Conservation (phyloP, 257 asterid species). For the Nicotiana noctiflora region DNA sequence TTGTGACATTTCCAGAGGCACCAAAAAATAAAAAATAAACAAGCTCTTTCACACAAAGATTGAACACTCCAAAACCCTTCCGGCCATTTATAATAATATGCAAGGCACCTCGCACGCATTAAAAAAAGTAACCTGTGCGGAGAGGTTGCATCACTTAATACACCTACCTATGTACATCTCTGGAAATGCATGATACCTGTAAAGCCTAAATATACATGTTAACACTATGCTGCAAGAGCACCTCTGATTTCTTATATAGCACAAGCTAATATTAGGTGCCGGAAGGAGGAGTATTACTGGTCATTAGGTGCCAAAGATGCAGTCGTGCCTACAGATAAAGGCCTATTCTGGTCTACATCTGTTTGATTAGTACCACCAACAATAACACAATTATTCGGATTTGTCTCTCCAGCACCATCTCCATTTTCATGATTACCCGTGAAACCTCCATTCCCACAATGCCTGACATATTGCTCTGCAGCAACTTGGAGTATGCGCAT, state of each 20-base stretch:
- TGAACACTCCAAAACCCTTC: neutral
- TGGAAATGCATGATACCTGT: conserved; percentile 18
- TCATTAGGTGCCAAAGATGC: conserved; percentile 10
- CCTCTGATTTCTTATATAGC: neutral
- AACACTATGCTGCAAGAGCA: neutral
- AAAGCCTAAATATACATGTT: conserved; percentile 16
- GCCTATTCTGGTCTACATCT: conserved; percentile 2
- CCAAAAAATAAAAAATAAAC: neutral
- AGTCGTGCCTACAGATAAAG: conserved; percentile 3
- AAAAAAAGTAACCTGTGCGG: neutral
- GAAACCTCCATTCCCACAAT: conserved; percentile 24
- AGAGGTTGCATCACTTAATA: neutral
- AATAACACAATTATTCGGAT: conserved; percentile 5
- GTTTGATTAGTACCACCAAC: conserved; percentile 1
- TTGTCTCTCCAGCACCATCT: conserved; percentile 24
- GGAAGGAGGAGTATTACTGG: neutral
- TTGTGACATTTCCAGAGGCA: neutral
- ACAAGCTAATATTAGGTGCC: neutral
- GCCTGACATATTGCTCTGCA: conserved; percentile 27
- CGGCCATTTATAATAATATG: neutral
- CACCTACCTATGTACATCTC: conserved; percentile 26
- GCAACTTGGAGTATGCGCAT: conserved; percentile 13
- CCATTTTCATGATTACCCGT: conserved; percentile 21
- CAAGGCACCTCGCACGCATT: neutral
- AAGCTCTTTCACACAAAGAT: neutral